These are phyloP conservation scores for Rhodotorula sp. DNA, from an alignment of 1,284 basidiomycete genomes.

Conservation along the genomic window DNA sequence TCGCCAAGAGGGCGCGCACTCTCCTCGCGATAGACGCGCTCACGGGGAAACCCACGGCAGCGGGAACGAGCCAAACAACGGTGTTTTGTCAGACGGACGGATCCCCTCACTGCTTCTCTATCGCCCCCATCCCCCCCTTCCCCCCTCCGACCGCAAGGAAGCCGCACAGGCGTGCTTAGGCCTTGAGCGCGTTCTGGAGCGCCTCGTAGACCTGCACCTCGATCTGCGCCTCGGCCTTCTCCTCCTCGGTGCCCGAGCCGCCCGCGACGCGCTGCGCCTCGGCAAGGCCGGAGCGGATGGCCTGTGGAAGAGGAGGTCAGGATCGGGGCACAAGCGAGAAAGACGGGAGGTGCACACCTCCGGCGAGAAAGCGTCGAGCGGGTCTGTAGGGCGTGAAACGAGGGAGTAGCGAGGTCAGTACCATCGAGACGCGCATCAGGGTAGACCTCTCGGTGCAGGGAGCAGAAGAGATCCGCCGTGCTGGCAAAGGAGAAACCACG, in stretches of 20 bases:
- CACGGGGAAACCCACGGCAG: not conserved
- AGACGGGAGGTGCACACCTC: constrained; percentile 63
- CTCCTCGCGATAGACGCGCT: not conserved
- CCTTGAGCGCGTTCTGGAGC: constrained; percentile 76
- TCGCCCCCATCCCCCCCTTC: not conserved
- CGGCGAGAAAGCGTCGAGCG: constrained; percentile 82
- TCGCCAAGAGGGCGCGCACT: not conserved
- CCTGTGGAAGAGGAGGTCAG: constrained; percentile 57
- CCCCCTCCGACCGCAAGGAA: not conserved
- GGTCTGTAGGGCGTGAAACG: constrained; percentile 52
- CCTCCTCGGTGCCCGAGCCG: constrained; percentile 84
- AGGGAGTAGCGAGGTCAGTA: not conserved
- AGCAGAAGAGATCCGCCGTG: no score
- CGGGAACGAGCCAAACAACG: not conserved
- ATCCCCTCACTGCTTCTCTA: not conserved
- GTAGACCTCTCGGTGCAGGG: not conserved
- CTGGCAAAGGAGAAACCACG: constrained; percentile 1
- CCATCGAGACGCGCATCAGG: not conserved
- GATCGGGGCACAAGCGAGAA: no score
- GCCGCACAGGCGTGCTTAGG: constrained; percentile 13
- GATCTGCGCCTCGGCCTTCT: constrained; percentile 87
- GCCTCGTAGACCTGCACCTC: constrained; percentile 97
- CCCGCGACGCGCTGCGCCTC: constrained; percentile 82
- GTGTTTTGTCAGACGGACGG: not conserved
- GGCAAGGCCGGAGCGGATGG: constrained; percentile 81